These are phyloP conservation scores for Peronosclerospora sorghi DNA, from an alignment of 352 stramenopile genomes.

Conservation along the genomic window DNA sequence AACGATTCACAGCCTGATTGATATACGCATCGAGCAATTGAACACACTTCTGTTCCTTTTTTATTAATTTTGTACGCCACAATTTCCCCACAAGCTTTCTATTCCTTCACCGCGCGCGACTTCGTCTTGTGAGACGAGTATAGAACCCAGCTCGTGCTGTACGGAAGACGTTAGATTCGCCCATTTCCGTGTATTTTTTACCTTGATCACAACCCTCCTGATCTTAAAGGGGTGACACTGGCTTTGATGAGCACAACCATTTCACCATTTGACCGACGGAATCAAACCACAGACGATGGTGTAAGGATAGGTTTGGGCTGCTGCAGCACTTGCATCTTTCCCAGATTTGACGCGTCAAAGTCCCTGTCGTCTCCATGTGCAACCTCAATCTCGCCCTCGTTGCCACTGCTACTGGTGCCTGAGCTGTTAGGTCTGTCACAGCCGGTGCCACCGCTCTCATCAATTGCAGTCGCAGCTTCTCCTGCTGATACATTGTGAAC, in stretches of 20 bases:
- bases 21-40: too few species aligned
- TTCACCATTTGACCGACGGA: slow-evolving; percentile 9
- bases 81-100: slow-evolving; percentile 15
- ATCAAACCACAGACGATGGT: slow-evolving; percentile 52
- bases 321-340: slow-evolving; percentile 27
- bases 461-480: slow-evolving; percentile 9
- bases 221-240: background rate
- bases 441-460: slow-evolving; percentile 12
- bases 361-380: slow-evolving; percentile 11
- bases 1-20: too few species aligned
- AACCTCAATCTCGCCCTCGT: slow-evolving; percentile 12
- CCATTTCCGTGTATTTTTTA: slow-evolving; percentile 12
- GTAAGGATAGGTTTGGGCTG: slow-evolving; percentile 35
- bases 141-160: slow-evolving; percentile 6
- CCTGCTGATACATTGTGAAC: slow-evolving; percentile 47
- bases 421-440: slow-evolving; percentile 21
- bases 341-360: slow-evolving; percentile 16
- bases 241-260: slow-evolving; percentile 4
- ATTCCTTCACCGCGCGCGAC: slow-evolving; percentile 11
- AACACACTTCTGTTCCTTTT: slow-evolving; percentile 17
- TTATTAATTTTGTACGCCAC: slow-evolving; percentile 14
- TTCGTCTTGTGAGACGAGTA: slow-evolving; percentile 7
- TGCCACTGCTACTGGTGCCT: slow-evolving; percentile 19
- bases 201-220: slow-evolving; percentile 2
- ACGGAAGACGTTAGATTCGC: slow-evolving; percentile 11